Base-by-base conservation (phyloP, 1,284 basidiomycete genomes). In the Nidula niveotomentosa region DNA sequence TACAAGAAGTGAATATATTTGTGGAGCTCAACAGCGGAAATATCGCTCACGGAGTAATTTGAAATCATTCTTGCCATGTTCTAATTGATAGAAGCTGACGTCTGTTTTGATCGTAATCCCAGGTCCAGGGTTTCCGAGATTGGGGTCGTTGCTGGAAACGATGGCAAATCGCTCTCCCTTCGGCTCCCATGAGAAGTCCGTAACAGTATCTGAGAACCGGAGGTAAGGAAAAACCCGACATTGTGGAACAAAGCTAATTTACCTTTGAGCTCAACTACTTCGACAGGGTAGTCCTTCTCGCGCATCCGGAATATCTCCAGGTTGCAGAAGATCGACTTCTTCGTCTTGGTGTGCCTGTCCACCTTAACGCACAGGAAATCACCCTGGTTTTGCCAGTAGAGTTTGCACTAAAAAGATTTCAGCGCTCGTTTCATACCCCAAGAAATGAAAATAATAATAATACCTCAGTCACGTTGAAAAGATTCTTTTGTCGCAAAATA, bases 311-410 rank as follows among this genome's bases (percentile, higher is more conserved):
- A 99, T 60, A 99, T 91, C 75, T 99, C 97, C 59, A 99, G 81
- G 75, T 99, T 99, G 76, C 96, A 97, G 79, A 96, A 99, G 53
- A 94, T 95, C 9, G 95, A 96, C 79, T 99, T 99, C 77, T 98
- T 98, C 17, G 95, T 97, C 80, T 99, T 99, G 47, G 96, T 98
- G 72, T 98, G 96, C 56, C 97, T 91, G 76, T 99, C 97, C 56
- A 99, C 97, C 77, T 98, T 98, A 74, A 99, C 97, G 67, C 97
- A 99, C 30, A 99, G 85, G 79, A 94, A 99, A 75, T 99, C 96
- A 51, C 97, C 97, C 70, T 97, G 93, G 67, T 96, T 97, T 77
- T 99, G 97, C 96, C 95, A 99, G 76, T 93, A 91, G 48, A 99
- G 84, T 78, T 98, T 98, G 75, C 96, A 98, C 94, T 97, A 64